A percentile compares a stretch with the other conserved stretches of the same genome.
Conservation (phyloP, 305 asterid genomes). For the Petunia hybrid region DNA sequence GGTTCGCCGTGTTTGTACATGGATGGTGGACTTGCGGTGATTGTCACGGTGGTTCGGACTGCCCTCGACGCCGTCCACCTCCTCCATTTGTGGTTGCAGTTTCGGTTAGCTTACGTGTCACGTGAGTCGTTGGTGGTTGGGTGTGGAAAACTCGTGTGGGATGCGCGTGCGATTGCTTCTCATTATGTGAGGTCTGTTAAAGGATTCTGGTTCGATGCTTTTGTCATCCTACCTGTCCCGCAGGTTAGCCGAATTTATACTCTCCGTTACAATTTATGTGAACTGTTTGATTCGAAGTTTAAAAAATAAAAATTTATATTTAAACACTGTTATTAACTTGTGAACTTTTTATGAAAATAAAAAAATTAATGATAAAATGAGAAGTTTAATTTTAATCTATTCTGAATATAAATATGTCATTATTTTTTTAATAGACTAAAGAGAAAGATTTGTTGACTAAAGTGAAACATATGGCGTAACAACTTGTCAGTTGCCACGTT, state of each 20-base stretch:
- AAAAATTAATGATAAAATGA: too few species aligned
- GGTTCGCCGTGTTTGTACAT: slow-evolving; percentile 82
- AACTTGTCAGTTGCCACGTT: not conserved
- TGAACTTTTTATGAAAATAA: too few species aligned
- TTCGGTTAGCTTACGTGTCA: slow-evolving; percentile 88
- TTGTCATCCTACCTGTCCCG: slow-evolving; percentile 91
- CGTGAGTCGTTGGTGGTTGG: slow-evolving; percentile 90
- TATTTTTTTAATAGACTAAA: too few species aligned
- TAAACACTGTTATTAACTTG: too few species aligned
- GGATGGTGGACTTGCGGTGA: slow-evolving; percentile 71
- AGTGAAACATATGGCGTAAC: not conserved
- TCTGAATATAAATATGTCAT: too few species aligned
- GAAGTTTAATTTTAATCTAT: too few species aligned
- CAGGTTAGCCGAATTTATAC: slow-evolving; percentile 59
- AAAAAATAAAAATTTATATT: too few species aligned
- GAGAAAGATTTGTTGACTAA: too few species aligned
- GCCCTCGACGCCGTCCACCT: slow-evolving; percentile 83
- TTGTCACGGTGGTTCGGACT: slow-evolving; percentile 75
- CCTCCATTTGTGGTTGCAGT: slow-evolving; percentile 84
- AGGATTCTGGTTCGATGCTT: slow-evolving; percentile 93
- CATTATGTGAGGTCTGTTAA: slow-evolving; percentile 71
- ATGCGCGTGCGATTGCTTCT: slow-evolving; percentile 75
- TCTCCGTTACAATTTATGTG: too few species aligned
- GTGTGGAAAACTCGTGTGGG: slow-evolving; percentile 98
- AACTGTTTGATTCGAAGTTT: too few species aligned